phyloP scores from a whole-genome alignment of 805 yeast species.

The Metschnikowia henanensis region DNA sequence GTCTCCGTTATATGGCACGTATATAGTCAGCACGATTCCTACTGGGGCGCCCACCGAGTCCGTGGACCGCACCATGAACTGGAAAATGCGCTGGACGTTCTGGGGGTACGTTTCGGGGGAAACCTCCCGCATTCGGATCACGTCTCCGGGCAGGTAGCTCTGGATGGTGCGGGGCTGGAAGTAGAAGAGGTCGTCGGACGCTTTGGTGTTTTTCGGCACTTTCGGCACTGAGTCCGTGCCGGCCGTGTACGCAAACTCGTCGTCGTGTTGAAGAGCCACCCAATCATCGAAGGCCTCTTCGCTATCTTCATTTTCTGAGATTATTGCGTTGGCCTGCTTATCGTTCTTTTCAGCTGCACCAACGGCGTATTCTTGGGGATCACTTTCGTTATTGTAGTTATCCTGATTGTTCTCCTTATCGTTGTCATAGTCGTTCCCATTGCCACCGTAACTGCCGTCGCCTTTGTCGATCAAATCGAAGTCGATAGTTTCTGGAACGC shows the following conservation, averaged over 20 bases:
- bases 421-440: not conserved
- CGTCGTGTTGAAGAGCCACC: slow-evolving; percentile 1
- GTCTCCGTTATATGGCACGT: slow-evolving; percentile 22
- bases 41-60: slow-evolving; percentile 22
- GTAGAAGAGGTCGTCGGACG: slow-evolving; percentile 14
- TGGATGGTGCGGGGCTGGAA: slow-evolving; percentile 6
- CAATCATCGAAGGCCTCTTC: not conserved
- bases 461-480: not conserved
- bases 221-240: not conserved
- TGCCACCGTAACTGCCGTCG: not conserved
- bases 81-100: slow-evolving; percentile 18
- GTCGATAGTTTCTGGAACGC: not conserved
- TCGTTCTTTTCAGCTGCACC: too few relatives aligned
- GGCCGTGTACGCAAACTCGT: slow-evolving; percentile 1
- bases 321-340: too few relatives aligned
- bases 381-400: too few relatives aligned
- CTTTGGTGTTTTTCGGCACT: slow-evolving; percentile 6
- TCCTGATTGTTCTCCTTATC: too few relatives aligned
- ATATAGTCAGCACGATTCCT: slow-evolving; percentile 24
- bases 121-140: slow-evolving; percentile 9
- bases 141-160: slow-evolving; percentile 6
- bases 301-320: not conserved
- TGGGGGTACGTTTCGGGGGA: slow-evolving; percentile 3
- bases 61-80: slow-evolving; percentile 24
- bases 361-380: too few relatives aligned